Base-by-base conservation (phyloP, 148 eudicot species). In the Polygonum aviculare region DNA sequence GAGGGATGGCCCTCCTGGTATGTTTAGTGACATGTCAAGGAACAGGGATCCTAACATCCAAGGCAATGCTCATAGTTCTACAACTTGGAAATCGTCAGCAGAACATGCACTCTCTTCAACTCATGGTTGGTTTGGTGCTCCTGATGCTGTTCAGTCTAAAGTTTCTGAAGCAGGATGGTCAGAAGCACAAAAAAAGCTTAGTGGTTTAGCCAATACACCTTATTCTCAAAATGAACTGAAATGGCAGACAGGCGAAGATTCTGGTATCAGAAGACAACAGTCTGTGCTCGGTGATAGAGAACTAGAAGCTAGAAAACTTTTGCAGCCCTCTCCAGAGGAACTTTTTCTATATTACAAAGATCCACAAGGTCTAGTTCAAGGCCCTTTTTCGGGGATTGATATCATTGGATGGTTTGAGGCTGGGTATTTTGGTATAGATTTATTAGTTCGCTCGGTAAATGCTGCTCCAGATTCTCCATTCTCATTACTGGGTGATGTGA, bases 331-430 rank as follows among this genome's bases (percentile, higher is more conserved):
- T 26, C 98, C 99, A 35, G 99, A 96, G 84, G 94, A 96, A 81
- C 86, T 96, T 45, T 65, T 87, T 3, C 98, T 96, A 50, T 82
- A 62, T 80, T 96, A 96, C 75, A 93, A 87, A 85, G 99, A 96
- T 78, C 99, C 99, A 15, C 94, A 86, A 39, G 99, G 98, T 77
- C 89, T 77, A 82, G 77, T 90, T 82, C 99, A 96, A 87, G 99
- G 99, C 40, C 99, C 99, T 73, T 96, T 96, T 74, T 63, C 89
- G 35, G 99, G 99, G 31, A 79, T 79, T 75, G 99, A 96, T 83
- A 88, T 96, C 77, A 96, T 96, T 79, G 91, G 94, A 26, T 96
- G 99, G 99, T 93, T 91, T 86, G 98, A 96, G 86, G 88, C 97
- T 78, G 98, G 94, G 52, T 95, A 95, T 79, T 92, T 95, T 81